Evolutionary conservation across 2,329 filamentous ascomycete genomes (phyloP).

Genomic region (Dichotomopilus funicola): DNA sequence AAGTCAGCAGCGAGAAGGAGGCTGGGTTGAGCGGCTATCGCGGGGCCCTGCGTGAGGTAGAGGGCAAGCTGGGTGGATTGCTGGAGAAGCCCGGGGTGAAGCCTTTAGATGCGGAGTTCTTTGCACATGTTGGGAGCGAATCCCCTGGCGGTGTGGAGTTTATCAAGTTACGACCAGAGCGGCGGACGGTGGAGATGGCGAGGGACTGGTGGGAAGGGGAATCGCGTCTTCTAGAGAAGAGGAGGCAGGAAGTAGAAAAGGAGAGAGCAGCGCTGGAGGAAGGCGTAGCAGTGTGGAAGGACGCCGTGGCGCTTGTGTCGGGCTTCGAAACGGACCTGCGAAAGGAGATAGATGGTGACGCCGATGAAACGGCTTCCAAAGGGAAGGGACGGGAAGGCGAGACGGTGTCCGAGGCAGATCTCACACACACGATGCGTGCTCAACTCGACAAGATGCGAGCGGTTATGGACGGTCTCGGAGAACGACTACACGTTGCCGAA

Average conservation of each 20-base stretch:
- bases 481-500: slow-evolving; percentile 49
- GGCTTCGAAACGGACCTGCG: slow-evolving; percentile 60
- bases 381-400: slow-evolving; percentile 23
- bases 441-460: slow-evolving; percentile 51
- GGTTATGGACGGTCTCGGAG: slow-evolving; percentile 50
- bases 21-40: slow-evolving; percentile 67
- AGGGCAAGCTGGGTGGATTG: slow-evolving; percentile 54
- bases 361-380: slow-evolving; percentile 6
- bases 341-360: slow-evolving; percentile 38
- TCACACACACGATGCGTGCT: slow-evolving; percentile 35
- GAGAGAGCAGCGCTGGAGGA: slow-evolving; percentile 62
- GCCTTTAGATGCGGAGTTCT: slow-evolving; percentile 44
- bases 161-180: not conserved
- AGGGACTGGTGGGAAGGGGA: slow-evolving; percentile 65
- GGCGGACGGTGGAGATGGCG: slow-evolving; percentile 61
- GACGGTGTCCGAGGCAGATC: slow-evolving; percentile 2
- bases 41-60: slow-evolving; percentile 59
- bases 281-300: slow-evolving; percentile 60
- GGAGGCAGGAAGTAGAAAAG: slow-evolving; percentile 49
- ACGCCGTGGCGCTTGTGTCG: slow-evolving; percentile 51
- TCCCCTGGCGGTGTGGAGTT: slow-evolving; percentile 1
- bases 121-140: slow-evolving; percentile 18
- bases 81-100: slow-evolving; percentile 51
- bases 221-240: slow-evolving; percentile 46
- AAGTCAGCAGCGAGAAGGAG: slow-evolving; percentile 59